Evolutionary conservation across 176 grass and related monocot genomes (phyloP).

Genomic region (Puccinellia tenuiflora): DNA sequence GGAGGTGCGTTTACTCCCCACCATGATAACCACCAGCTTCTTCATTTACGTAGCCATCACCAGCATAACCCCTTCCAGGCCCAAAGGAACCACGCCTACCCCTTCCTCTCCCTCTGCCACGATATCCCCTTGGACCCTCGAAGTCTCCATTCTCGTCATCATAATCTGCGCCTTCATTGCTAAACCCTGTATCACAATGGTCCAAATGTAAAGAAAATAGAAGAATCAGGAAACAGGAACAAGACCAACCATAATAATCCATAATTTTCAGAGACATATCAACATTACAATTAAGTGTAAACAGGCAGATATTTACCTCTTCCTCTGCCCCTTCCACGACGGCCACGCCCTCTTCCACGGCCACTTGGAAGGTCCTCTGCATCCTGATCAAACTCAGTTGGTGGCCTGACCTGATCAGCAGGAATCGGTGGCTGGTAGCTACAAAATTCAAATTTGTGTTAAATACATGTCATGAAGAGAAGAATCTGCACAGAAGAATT

Average conservation of each 20-base stretch:
- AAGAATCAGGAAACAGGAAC: neutral
- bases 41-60: slow-evolving; percentile 27
- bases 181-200: slow-evolving; percentile 32
- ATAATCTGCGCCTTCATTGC: slow-evolving; percentile 32
- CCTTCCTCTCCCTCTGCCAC: slow-evolving; percentile 47
- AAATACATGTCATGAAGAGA: neutral
- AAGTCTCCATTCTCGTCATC: slow-evolving; percentile 26
- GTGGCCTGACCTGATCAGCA: slow-evolving; percentile 59
- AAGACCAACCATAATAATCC: neutral
- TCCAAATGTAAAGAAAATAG: neutral
- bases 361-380: slow-evolving; percentile 44
- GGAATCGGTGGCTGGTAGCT: slow-evolving; percentile 76
- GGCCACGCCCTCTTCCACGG: slow-evolving; percentile 46
- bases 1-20: slow-evolving; percentile 31
- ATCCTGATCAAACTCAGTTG: slow-evolving; percentile 46
- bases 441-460: neutral
- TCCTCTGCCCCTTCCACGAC: slow-evolving; percentile 46
- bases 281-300: neutral
- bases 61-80: slow-evolving; percentile 38
- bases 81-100: slow-evolving; percentile 45
- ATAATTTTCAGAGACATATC: neutral
- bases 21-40: slow-evolving; percentile 42
- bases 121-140: slow-evolving; percentile 9
- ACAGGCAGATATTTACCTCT: slow-evolving; percentile 40
- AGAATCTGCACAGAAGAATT: no score